phyloP scores from a whole-genome alignment of 495 filamentous ascomycete genomes.

The Neurospora sp. region DNA sequence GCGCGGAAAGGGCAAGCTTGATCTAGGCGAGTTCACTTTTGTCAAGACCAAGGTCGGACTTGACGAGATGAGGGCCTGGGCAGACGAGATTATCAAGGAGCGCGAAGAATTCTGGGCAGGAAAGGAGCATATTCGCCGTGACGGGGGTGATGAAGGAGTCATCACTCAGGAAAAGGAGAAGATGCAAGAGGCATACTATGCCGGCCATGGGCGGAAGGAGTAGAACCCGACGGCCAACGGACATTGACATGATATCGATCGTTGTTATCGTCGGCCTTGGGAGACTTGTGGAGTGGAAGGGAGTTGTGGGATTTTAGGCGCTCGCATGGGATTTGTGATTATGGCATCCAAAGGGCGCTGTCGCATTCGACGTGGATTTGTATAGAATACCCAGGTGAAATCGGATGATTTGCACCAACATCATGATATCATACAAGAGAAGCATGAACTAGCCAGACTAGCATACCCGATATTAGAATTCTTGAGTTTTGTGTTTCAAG shows the following conservation, averaged over 20 bases:
- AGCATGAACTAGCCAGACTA: not conserved
- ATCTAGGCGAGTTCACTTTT: slow-evolving; percentile 74
- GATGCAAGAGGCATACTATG: slow-evolving; percentile 35
- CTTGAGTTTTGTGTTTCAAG: not conserved
- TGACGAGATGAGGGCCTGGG: slow-evolving; percentile 73
- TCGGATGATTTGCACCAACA: not conserved
- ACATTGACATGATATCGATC: not conserved
- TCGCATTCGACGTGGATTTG: not conserved
- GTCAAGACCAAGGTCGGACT: slow-evolving; percentile 64
- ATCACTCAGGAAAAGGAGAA: slow-evolving; percentile 21
- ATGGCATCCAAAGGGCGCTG: not conserved
- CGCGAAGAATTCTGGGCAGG: slow-evolving; percentile 61
- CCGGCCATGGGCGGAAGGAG: slow-evolving; percentile 11
- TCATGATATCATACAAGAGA: not conserved
- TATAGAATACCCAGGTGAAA: not conserved
- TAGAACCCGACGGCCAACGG: slow-evolving; percentile 7
- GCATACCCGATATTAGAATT: not conserved
- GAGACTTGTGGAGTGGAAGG: not conserved
- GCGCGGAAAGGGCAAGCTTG: slow-evolving; percentile 46
- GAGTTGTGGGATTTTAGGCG: not conserved
- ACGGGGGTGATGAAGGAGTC: slow-evolving; percentile 28
- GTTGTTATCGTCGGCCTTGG: not conserved
- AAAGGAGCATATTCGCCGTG: slow-evolving; percentile 30
- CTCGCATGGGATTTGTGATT: not conserved
- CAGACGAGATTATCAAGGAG: slow-evolving; percentile 63